Base-by-base conservation (phyloP, 2,329 filamentous ascomycete species). In the Aspergillus japonicus region DNA sequence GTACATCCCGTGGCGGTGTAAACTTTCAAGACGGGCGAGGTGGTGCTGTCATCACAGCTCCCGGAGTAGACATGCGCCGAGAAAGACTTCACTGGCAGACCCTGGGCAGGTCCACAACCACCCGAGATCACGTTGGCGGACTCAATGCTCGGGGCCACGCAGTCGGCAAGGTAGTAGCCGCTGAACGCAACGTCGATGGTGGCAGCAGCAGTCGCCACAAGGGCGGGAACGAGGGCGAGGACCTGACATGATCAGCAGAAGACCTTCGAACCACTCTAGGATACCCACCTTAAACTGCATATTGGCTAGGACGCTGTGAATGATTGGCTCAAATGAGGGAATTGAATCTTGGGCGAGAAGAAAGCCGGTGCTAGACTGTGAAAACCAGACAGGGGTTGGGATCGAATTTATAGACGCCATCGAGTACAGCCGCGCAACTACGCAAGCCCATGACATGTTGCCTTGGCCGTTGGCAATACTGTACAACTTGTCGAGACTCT, bases 121-220 rank as follows among this genome's bases (percentile, higher is more conserved):
- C 51, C 51, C 10, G 51, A 54, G 51, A 54, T 54, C 11, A 54
- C 51, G 21, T 54, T 54, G 51, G 51, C 51, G 12, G 51, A 42
- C 7, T 47, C 51, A 24, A 54, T 31, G 51, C 51, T 54, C 14
- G 51, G 51, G 14, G 51, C 44, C n/a, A 54, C 51, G 33, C 51
- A 54, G 35, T 47, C 51, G 35, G 51, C 33, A 3, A 44, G 2
- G 51, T 54, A 54, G 51, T 47, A 54, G 51, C 51, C 51, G 14
- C 51, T 54, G 35, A 54, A 54, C 33, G 51, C 51, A 23, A 54
- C 14, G 51, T 54, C 51, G 5, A 54, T 1, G 16, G 35, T 54
- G 7, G 51, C 51, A 29, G 51, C 23, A 5, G 51, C 35, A 12
- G 33, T 44, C 35, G 51, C 35, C 23, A 54, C 3, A 5, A 54